These are phyloP conservation scores for Solanum etuberosum DNA, from an alignment of 257 asterid species.

Conservation along the genomic window DNA sequence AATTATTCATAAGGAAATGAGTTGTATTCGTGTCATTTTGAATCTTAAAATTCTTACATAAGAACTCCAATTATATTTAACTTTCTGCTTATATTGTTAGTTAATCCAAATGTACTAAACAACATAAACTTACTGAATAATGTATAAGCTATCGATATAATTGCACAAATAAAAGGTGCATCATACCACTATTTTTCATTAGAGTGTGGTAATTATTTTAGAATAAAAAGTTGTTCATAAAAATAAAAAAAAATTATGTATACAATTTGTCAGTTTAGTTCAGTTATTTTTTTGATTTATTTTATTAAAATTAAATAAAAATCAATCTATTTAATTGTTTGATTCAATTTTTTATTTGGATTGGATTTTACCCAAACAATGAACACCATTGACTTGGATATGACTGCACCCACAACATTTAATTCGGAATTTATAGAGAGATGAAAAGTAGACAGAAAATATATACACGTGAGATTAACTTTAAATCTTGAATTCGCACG, in stretches of 20 bases:
- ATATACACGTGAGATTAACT: background rate
- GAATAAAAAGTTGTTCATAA: background rate
- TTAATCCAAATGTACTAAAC: background rate
- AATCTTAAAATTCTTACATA: background rate
- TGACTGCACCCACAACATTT: background rate
- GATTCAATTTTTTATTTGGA: background rate
- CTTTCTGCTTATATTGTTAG: background rate
- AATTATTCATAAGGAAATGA: background rate
- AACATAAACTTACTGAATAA: too few species aligned
- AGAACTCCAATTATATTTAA: background rate
- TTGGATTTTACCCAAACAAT: too few species aligned
- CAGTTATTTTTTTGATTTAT: too few species aligned
- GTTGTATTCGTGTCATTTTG: background rate
- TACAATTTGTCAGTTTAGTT: background rate
- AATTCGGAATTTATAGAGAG: background rate
- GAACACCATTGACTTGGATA: too few species aligned
- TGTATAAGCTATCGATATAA: background rate
- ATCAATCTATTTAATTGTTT: too few species aligned
- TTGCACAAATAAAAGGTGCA: background rate
- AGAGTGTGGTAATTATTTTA: background rate
- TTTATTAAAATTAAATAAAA: too few species aligned
- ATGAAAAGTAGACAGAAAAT: too few species aligned
- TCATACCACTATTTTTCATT: background rate
- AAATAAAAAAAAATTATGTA: too few species aligned
- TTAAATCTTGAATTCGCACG: background rate